Percentiles rank a stretch among this genome's conserved stretches.
phyloP scores from a whole-genome alignment of 2,329 filamentous ascomycete genomes.

The Fonsecaea pedrosoi region DNA sequence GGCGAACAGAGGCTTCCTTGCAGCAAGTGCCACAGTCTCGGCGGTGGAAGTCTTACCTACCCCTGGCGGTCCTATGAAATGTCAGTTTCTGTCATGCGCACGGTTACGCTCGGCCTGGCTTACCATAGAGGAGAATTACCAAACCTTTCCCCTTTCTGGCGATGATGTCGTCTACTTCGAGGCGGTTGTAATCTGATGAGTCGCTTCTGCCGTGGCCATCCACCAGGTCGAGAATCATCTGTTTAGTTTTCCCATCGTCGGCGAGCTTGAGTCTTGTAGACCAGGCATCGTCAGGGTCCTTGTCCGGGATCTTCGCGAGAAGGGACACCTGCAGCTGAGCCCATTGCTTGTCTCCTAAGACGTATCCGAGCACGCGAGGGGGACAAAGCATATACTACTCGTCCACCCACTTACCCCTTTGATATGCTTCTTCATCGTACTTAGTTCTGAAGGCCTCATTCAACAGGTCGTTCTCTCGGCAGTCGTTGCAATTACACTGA shows the following conservation, averaged over 20 bases:
- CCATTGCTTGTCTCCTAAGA: slow-evolving; percentile 21
- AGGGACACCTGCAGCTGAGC: slow-evolving; percentile 18
- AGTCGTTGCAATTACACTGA: neutral
- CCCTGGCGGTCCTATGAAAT: slow-evolving; percentile 34
- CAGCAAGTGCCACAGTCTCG: slow-evolving; percentile 68
- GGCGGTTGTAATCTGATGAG: neutral
- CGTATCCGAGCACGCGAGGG: slow-evolving; percentile 19
- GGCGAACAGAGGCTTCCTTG: slow-evolving; percentile 32
- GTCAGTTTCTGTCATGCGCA: neutral
- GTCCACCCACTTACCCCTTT: slow-evolving; percentile 1
- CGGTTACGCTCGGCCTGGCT: neutral
- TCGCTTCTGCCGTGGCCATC: neutral
- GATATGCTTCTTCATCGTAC: neutral
- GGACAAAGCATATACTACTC: slow-evolving; percentile 21
- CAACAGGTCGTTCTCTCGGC: neutral
- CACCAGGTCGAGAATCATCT: neutral
- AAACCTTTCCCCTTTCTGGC: slow-evolving; percentile 36
- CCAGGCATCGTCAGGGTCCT: neutral
- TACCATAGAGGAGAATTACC: slow-evolving; percentile 35
- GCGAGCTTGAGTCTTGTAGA: neutral
- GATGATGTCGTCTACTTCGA: slow-evolving; percentile 29
- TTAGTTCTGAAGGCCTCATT: neutral
- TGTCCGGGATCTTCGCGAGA: neutral
- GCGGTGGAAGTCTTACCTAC: slow-evolving; percentile 71
- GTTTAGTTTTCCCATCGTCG: neutral